These are phyloP conservation scores for Vigna nakashimae DNA, from an alignment of 306 rosid genomes.

Conservation along the genomic window DNA sequence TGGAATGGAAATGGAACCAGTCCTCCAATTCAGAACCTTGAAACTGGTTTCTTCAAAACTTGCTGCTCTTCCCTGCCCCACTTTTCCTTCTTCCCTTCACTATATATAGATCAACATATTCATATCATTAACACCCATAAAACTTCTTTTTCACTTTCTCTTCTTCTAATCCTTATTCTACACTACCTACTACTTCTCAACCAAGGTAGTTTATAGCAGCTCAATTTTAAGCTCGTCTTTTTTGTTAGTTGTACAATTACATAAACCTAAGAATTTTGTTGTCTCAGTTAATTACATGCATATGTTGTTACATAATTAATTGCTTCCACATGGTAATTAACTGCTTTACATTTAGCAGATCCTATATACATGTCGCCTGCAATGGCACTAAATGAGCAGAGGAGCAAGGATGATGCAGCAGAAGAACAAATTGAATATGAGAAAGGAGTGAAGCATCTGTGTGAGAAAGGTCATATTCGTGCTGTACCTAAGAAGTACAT, in stretches of 20 bases:
- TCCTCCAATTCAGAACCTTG: slow-evolving; percentile 47
- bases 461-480: slow-evolving; percentile 60
- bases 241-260: neutral
- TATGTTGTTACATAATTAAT: neutral
- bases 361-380: slow-evolving; percentile 60
- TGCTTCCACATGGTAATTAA: slow-evolving; percentile 4
- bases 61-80: slow-evolving; percentile 42
- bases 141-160: neutral
- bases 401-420: slow-evolving; percentile 5
- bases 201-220: slow-evolving; percentile 36
- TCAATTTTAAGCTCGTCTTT: neutral
- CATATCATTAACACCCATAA: slow-evolving; percentile 10
- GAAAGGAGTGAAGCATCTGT: slow-evolving; percentile 77
- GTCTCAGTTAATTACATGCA: neutral
- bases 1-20: slow-evolving; percentile 32
- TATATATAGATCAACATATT: slow-evolving; percentile 35
- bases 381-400: slow-evolving; percentile 47
- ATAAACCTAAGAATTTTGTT: neutral
- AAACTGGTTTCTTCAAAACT: slow-evolving; percentile 56
- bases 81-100: slow-evolving; percentile 40
- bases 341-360: neutral
- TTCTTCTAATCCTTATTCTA: slow-evolving; percentile 6
- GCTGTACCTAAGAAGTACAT: slow-evolving; percentile 72
- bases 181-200: slow-evolving; percentile 32
- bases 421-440: slow-evolving; percentile 55